Evolutionary conservation across 352 stramenopile species (phyloP).

Genomic region (Phytophthora ramorum): DNA sequence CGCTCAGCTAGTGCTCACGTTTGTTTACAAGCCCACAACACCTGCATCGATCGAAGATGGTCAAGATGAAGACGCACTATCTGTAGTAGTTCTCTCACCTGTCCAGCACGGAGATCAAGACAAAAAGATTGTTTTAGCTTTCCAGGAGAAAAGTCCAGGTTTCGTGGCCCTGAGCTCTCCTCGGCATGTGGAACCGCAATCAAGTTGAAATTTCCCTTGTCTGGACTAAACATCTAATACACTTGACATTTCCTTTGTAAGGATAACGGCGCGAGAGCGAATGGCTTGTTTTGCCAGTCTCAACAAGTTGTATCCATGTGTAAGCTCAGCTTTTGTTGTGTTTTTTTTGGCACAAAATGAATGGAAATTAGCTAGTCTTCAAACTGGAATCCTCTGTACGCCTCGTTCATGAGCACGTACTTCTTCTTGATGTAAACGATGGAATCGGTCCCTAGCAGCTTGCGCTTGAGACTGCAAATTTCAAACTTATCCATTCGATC

Average conservation of each 20-base stretch:
- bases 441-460: no score
- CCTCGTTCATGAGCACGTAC: no score
- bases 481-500: no score
- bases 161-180: slow-evolving; percentile 27
- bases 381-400: slow-evolving; percentile 2
- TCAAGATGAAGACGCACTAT: background rate
- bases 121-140: background rate
- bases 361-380: slow-evolving; percentile 2
- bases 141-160: slow-evolving; percentile 10
- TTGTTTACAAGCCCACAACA: slow-evolving; percentile 41
- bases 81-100: slow-evolving; percentile 19
- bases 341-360: slow-evolving; percentile 9
- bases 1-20: slow-evolving; percentile 49
- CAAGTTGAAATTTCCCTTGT: no score
- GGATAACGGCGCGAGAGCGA: no score
- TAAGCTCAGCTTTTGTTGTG: background rate
- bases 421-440: no score
- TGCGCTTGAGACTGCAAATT: no score
- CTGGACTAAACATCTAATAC: no score
- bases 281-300: no score
- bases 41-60: slow-evolving; percentile 1
- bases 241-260: no score
- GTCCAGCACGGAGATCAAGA: slow-evolving; percentile 7
- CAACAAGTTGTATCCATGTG: background rate
- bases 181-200: background rate